Evolutionary conservation across 2,329 filamentous ascomycete species (phyloP).

Genomic region (Talaromyces piceae): DNA sequence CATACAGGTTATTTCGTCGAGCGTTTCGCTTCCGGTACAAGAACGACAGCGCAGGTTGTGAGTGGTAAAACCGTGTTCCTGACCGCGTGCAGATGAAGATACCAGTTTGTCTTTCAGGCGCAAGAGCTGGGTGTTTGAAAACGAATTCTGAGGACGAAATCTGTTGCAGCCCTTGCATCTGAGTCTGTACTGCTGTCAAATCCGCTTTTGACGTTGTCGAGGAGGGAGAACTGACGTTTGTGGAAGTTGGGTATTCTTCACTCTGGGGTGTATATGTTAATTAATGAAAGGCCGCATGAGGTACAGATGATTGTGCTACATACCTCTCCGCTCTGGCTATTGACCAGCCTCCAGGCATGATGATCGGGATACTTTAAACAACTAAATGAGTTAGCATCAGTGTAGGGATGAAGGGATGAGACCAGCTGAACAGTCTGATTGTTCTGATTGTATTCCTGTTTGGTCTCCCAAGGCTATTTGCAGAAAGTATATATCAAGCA

Average conservation of each 20-base stretch:
- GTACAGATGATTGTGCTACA: not conserved
- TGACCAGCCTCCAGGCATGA: slow-evolving; percentile 9
- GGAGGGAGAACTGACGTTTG: not conserved
- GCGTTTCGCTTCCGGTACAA: slow-evolving; percentile 36
- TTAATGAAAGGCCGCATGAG: not conserved
- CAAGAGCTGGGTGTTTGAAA: slow-evolving; percentile 42
- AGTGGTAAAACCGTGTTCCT: slow-evolving; percentile 11
- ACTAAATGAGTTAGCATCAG: not conserved
- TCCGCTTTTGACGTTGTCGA: not conserved
- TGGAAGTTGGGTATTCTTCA: not conserved
- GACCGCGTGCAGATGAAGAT: no score
- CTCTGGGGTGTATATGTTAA: not conserved
- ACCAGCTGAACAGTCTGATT: not conserved
- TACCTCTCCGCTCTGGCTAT: not conserved
- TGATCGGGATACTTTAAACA: not conserved
- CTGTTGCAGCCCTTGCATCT: slow-evolving; percentile 43
- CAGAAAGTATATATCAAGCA: no score
- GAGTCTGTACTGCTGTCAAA: slow-evolving; percentile 26
- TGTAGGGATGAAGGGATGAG: not conserved
- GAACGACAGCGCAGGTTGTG: slow-evolving; percentile 33
- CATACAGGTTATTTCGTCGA: slow-evolving; percentile 42
- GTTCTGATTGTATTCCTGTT: no score
- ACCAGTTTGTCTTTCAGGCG: slow-evolving; percentile 23
- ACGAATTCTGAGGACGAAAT: slow-evolving; percentile 29
- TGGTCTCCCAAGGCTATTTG: no score